Evolutionary conservation across 495 filamentous ascomycete genomes (phyloP).

Genomic region (Penicillium goetzii): DNA sequence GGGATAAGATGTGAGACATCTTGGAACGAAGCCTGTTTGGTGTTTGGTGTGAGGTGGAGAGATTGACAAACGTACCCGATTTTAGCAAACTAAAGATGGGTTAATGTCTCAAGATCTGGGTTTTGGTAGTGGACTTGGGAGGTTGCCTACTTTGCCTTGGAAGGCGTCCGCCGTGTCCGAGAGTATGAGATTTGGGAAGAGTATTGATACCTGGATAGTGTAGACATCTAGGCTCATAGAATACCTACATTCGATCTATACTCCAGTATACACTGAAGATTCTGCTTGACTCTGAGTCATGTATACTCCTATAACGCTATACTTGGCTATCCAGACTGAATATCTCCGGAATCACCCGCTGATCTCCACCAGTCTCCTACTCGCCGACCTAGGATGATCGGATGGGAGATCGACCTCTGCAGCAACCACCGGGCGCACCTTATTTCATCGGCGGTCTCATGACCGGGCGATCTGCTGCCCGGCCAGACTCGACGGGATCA

Average conservation of each 20-base stretch:
- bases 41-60: background rate
- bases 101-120: background rate
- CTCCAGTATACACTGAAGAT: background rate
- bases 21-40: background rate
- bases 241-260: background rate
- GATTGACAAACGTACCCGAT: too few relatives aligned
- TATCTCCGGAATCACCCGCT: background rate
- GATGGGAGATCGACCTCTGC: conserved; percentile 27
- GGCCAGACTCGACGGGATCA: background rate
- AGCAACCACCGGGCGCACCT: conserved; percentile 17
- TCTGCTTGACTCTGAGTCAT: background rate
- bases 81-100: background rate
- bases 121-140: background rate
- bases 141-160: conserved; percentile 6
- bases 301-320: background rate
- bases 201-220: background rate
- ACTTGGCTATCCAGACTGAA: background rate
- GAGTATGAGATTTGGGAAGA: background rate
- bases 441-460: conserved; percentile 19
- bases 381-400: conserved; percentile 11
- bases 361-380: background rate
- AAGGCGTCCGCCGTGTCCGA: background rate
- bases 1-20: conserved; percentile 6
- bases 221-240: background rate
- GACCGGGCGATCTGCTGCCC: conserved; percentile 6